These are phyloP conservation scores for Globisporangium mamillatum DNA, from an alignment of 352 stramenopile species.

Conservation along the genomic window DNA sequence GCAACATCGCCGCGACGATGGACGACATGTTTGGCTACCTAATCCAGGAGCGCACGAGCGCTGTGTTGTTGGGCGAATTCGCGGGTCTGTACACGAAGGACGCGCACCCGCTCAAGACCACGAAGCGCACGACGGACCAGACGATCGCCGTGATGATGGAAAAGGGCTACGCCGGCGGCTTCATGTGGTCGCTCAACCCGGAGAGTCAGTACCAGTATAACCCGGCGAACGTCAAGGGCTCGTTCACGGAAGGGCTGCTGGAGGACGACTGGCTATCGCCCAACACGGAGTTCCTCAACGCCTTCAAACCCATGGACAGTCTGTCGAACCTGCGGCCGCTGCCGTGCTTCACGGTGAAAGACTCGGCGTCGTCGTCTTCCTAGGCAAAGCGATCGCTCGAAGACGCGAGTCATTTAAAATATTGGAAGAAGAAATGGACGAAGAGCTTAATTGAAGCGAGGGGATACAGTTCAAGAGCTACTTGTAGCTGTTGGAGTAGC, in stretches of 20 bases:
- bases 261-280: conserved; percentile 77
- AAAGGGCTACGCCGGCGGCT: conserved; percentile 64
- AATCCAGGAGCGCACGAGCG: conserved; percentile 38
- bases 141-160: conserved; percentile 67
- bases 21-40: conserved; percentile 79
- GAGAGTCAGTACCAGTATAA: conserved; percentile 81
- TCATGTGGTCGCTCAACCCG: conserved; percentile 85
- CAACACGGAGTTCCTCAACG: conserved; percentile 64
- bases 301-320: conserved; percentile 62
- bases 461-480: neutral
- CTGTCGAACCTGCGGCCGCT: conserved; percentile 60
- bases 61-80: conserved; percentile 75
- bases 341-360: conserved; percentile 45
- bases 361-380: neutral
- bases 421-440: neutral
- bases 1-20: conserved; percentile 56
- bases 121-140: conserved; percentile 67
- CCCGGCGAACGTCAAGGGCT: conserved; percentile 45
- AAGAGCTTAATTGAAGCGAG: neutral
- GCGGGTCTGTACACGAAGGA: conserved; percentile 70
- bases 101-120: conserved; percentile 61
- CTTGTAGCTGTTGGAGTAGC: neutral
- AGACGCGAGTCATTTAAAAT: neutral
- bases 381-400: neutral
- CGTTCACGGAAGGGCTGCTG: conserved; percentile 71